A percentile compares a stretch with the other conserved stretches of the same genome.
phyloP scores from a whole-genome alignment of 2,329 filamentous ascomycete genomes.

The Aspergillus persii region DNA sequence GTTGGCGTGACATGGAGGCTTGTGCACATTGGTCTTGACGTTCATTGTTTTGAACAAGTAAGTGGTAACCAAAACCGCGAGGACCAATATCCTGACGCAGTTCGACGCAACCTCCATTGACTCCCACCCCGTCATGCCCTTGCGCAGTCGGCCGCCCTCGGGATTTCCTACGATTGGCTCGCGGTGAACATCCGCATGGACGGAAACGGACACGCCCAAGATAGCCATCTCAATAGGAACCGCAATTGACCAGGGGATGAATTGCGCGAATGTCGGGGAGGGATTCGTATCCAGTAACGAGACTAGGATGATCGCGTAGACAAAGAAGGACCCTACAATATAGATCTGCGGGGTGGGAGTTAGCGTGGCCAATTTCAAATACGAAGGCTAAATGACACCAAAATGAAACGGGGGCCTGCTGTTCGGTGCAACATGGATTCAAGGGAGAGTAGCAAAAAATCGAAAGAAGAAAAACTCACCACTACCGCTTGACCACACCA shows the following conservation, averaged over 20 bases:
- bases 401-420: neutral
- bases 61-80: conserved; percentile 60
- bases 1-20: conserved; percentile 31
- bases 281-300: conserved; percentile 81
- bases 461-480: conserved; percentile 51
- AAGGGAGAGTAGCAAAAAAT: neutral
- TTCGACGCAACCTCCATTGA: conserved; percentile 53
- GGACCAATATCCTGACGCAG: conserved; percentile 64
- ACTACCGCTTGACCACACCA: conserved; percentile 79
- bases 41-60: conserved; percentile 54
- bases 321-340: conserved; percentile 77
- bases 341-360: conserved; percentile 63
- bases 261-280: conserved; percentile 76
- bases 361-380: neutral
- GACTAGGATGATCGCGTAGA: conserved; percentile 81
- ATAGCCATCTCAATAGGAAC: conserved; percentile 72
- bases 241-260: conserved; percentile 73
- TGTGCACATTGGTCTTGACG: conserved; percentile 42
- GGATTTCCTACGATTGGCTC: conserved; percentile 56
- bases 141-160: conserved; percentile 40
- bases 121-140: conserved; percentile 44
- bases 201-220: conserved; percentile 63
- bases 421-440: neutral
- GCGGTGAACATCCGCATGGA: conserved; percentile 67
- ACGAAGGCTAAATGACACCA: neutral